Evolutionary conservation across 1,139 yeast genomes (phyloP), one percentile per base, ranked within the genome.

Genomic region (Yamadazyma atlantica): DNA sequence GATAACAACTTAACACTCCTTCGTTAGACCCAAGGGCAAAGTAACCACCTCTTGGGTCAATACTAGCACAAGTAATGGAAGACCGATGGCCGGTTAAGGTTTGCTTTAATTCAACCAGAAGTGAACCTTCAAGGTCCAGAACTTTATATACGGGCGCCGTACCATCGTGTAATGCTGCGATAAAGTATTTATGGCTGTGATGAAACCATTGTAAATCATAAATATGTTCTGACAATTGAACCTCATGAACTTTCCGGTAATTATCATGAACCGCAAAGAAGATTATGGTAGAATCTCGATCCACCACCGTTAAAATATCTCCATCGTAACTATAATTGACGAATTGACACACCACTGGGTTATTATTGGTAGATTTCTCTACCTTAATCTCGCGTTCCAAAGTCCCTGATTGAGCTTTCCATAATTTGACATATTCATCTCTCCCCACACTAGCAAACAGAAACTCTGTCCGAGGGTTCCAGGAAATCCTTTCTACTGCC

Each of bases 1-100:
- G 66, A 87, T 89, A 85, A 10, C 81, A 37, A 17, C 82, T 70
- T n/a, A 83, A 73, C 22, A 80, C 71, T 5, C 92, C 92, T 50
- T 85, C 92, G 37, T 75, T 73, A n/a, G 85, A 70, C 0, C 88
- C 92, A 3, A 74, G 74, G 1, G 77, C 74, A 10, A 84, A 48
- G 47, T 60, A 75, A 16, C 61, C 53, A 0, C 87, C 92, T 38
- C 69, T 54, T 1, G 86, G 84, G 48, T 82, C 89, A 38, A 81
- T 62, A 8, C 64, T 63, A 9, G 82, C 44, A 31, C 75, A 55
- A 2, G 78, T 73, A 2, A 78, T 70, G 0, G 81, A 62, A 1
- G 83, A 73, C 31, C 82, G 64, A 50, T 82, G 86, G 8, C 73
- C 73, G 4, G 43, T 41, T 12, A 68, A 46, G 12, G 48, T 46